These are phyloP conservation scores for Backusella westeae DNA, from an alignment of 192 early-diverging fungal species.

Conservation along the genomic window DNA sequence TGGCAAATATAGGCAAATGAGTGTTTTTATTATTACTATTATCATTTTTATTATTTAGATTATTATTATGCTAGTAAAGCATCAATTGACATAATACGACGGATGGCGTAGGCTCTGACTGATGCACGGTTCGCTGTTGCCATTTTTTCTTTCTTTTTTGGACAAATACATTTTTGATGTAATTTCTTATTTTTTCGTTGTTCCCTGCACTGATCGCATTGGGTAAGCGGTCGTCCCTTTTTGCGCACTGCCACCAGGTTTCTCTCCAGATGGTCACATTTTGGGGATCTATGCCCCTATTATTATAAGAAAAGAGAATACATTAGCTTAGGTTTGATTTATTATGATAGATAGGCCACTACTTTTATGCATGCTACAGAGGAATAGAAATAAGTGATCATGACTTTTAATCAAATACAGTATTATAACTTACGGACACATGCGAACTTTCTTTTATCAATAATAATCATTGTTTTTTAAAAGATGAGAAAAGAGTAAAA, in stretches of 20 bases:
- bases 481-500: not conserved
- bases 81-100: not conserved
- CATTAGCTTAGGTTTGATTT: not conserved
- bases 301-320: not conserved
- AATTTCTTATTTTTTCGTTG: slow-evolving; percentile 58
- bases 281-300: slow-evolving; percentile 34
- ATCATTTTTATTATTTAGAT: not conserved
- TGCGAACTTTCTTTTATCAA: not conserved
- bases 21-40: not conserved
- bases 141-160: not conserved
- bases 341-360: not conserved
- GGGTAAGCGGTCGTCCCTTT: slow-evolving; percentile 66
- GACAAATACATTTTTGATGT: slow-evolving; percentile 61
- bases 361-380: not conserved
- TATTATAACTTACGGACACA: not conserved
- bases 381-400: not conserved
- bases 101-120: not conserved
- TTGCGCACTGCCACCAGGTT: slow-evolving; percentile 56
- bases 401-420: not conserved
- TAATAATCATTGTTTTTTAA: not conserved
- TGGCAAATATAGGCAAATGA: not conserved
- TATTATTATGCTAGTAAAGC: not conserved
- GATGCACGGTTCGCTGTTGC: not conserved
- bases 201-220: slow-evolving; percentile 63
- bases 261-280: slow-evolving; percentile 42